Base-by-base conservation (phyloP, 225 moss, liverwort and hornwort species). In the Takakia lepidozioides region DNA sequence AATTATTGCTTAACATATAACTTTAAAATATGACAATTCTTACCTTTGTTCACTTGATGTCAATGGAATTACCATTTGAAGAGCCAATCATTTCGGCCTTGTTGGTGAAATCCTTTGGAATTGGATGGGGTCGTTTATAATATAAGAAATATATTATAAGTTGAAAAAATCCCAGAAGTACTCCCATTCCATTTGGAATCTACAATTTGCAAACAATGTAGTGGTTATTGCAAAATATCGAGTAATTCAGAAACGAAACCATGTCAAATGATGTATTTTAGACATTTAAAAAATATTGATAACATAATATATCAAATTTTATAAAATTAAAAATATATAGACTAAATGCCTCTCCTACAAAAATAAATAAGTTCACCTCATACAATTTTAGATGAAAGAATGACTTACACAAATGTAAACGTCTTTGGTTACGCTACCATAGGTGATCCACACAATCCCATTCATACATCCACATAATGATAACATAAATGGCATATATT, bases 401-500 rank as follows among this genome's bases (percentile, higher is more conserved):
- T 1, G 19, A 8, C 13, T 29, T 60, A 61, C 60, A 54, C 49
- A 43, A 22, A 68, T 68, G 36, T 40, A 61, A 19, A 55, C 18
- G 40, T 67, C 67, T 3, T 51, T 20, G 29, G 51, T 59, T 38
- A 67, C 47, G 15, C 49, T 24, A 3, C 45, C 68, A 15, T 56
- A 68, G 16, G 50, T 10, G 0, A n/a, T 49, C 68, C 68, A 69
- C 11, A 69, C 19, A 1, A 47, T 25, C 17, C 48, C 68, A 25
- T 69, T 69, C 29, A 69, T 14, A 27, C 61, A 62, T 9, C 43
- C 36, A 25, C 49, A 37, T 0, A 69, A 39, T 3, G 62, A 56
- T 13, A 69, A 56, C 10, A 62, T 38, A 51, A 69, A 68, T 5
- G 68, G 68, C 68, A 68, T 56, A 28, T 56, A 68, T 36, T 56